phyloP scores from a whole-genome alignment of 495 filamentous ascomycete genomes.

The Aspergillus nanangensis region DNA sequence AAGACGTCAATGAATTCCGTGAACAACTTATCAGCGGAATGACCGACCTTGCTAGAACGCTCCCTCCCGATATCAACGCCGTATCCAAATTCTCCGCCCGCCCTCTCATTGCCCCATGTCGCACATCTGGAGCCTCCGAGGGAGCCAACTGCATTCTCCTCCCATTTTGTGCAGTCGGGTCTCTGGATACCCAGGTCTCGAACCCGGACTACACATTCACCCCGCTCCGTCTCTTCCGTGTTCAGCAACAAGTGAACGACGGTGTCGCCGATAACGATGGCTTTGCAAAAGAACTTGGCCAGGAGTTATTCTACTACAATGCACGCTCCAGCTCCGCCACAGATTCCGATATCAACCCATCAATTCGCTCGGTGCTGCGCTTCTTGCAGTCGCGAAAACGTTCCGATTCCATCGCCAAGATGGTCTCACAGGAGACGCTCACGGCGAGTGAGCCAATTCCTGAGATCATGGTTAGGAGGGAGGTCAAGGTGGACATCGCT shows the following conservation, averaged over 20 bases:
- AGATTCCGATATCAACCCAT: conserved; percentile 22
- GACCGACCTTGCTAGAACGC: conserved; percentile 29
- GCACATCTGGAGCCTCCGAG: conserved; percentile 12
- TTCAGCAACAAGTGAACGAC: conserved; percentile 52
- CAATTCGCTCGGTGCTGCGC: conserved; percentile 23
- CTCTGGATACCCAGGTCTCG: conserved; percentile 39
- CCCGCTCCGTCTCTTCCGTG: conserved; percentile 53
- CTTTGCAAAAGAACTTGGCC: conserved; percentile 41
- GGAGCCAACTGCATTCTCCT: conserved; percentile 37
- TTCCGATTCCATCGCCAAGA: not conserved
- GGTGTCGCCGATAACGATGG: conserved; percentile 44
- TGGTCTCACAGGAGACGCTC: conserved; percentile 26
- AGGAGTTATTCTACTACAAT: conserved; percentile 28
- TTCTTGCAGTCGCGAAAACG: conserved; percentile 29
- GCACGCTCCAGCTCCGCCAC: conserved; percentile 23
- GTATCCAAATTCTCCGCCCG: conserved; percentile 45
- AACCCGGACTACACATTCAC: conserved; percentile 39
- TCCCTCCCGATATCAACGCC: conserved; percentile 43
- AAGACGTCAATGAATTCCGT: conserved; percentile 35
- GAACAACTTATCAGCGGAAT: conserved; percentile 38
- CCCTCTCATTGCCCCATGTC: conserved; percentile 43
- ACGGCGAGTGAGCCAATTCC: conserved; percentile 27
- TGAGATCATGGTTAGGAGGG: conserved; percentile 52
- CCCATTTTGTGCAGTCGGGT: conserved; percentile 53
- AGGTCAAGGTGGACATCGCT: conserved; percentile 47